A percentile compares a stretch with the other conserved stretches of the same genome.
Conservation (phyloP, 23 red algal genomes). For the Gracilaria domingensis region DNA sequence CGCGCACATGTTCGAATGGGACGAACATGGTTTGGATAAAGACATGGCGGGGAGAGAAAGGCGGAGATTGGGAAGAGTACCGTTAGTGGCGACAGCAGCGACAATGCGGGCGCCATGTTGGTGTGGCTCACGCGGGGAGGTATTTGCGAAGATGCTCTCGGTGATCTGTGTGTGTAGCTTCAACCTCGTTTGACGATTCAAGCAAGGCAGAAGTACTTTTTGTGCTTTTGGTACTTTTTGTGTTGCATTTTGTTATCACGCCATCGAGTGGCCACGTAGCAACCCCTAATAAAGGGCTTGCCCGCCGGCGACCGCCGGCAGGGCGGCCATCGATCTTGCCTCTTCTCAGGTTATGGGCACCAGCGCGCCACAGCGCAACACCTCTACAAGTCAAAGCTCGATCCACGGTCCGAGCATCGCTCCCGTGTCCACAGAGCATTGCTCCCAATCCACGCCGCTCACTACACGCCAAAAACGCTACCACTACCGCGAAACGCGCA, state of each 20-base stretch:
- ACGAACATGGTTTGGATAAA: not conserved
- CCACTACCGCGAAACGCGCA: not conserved
- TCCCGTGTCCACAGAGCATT: not conserved
- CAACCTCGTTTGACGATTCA: no score
- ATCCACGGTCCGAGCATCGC: constrained; percentile 18
- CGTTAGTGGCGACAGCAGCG: not conserved
- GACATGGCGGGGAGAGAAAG: not conserved
- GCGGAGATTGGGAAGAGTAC: not conserved
- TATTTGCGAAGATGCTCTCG: no score
- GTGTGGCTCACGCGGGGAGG: no score
- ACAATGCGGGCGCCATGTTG: no score
- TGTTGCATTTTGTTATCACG: no score
- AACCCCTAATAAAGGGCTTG: no score
- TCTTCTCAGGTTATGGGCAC: constrained; percentile 31
- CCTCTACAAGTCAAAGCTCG: not conserved
- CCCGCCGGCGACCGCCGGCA: not conserved
- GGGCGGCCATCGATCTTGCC: not conserved
- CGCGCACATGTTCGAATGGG: not conserved
- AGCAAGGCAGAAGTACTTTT: no score
- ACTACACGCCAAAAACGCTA: not conserved
- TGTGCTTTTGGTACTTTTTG: no score
- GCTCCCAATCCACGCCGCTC: not conserved
- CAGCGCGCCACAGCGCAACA: not conserved
- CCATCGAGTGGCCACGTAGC: no score
- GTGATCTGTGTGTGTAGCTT: no score